phyloP scores from a whole-genome alignment of 371 early-diverging fungal species.

The Apophysomyces variabilis region DNA sequence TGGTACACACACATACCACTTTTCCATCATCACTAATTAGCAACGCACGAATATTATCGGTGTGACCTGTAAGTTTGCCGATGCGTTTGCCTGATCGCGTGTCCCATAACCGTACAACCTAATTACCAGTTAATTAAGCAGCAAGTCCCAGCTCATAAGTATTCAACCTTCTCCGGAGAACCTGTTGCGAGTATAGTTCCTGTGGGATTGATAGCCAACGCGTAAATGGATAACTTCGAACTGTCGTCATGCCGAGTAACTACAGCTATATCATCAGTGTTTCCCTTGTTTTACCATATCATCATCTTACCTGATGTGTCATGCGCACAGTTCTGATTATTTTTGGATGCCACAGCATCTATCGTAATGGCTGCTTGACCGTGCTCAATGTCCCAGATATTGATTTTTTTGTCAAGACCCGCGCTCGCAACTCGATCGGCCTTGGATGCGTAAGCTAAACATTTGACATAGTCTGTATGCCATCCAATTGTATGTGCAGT shows the following conservation, averaged over 20 bases:
- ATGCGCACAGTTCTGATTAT: constrained; percentile 14
- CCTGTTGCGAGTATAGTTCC: constrained; percentile 81
- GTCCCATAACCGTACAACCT: constrained; percentile 89
- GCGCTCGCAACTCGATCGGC: constrained; percentile 89
- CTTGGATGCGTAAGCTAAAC: constrained; percentile 70
- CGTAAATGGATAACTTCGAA: constrained; percentile 74
- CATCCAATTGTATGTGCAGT: constrained; percentile 72
- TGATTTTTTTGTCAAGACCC: constrained; percentile 90
- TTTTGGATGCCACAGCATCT: constrained; percentile 17
- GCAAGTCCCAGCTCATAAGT: neutral
- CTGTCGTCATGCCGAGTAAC: constrained; percentile 57
- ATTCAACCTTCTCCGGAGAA: constrained; percentile 82
- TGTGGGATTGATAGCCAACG: constrained; percentile 72
- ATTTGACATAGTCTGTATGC: constrained; percentile 88
- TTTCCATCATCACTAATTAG: constrained; percentile 88
- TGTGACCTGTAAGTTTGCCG: constrained; percentile 88
- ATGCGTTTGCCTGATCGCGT: constrained; percentile 73
- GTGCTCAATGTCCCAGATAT: constrained; percentile 85
- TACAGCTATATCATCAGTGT: constrained; percentile 9
- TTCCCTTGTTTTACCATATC: neutral
- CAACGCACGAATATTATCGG: constrained; percentile 90
- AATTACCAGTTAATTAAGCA: neutral
- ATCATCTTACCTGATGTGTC: constrained; percentile 8
- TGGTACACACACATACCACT: constrained; percentile 52
- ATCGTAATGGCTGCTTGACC: constrained; percentile 34